phyloP scores from a whole-genome alignment of 2,329 filamentous ascomycete species.

The Hymenotorrendiella dingleyae region DNA sequence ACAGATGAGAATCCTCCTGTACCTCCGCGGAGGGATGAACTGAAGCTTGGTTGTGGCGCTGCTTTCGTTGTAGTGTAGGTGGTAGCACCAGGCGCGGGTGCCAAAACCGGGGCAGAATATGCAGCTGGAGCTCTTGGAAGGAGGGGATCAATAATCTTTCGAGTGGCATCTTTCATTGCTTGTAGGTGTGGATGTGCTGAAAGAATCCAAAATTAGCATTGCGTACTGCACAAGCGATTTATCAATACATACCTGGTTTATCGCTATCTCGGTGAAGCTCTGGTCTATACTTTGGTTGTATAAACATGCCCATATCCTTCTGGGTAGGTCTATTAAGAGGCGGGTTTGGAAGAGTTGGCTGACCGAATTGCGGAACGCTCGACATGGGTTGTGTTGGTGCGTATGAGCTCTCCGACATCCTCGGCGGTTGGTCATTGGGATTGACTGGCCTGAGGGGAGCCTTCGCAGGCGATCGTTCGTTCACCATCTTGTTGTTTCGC shows the following conservation, averaged over 20 bases:
- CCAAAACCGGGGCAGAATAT: constrained; percentile 17
- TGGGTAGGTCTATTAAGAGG: constrained; percentile 20
- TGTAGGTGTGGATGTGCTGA: constrained; percentile 27
- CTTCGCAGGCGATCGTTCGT: constrained; percentile 30
- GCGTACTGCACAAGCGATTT: background rate
- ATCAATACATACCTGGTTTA: constrained; percentile 16
- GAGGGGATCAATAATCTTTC: constrained; percentile 23
- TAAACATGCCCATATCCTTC: constrained; percentile 26
- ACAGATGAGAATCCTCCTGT: constrained; percentile 24
- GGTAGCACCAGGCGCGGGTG: constrained; percentile 17
- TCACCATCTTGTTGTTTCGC: constrained; percentile 26
- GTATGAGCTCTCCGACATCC: constrained; percentile 7
- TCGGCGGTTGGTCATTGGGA: constrained; percentile 20
- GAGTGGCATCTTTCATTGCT: constrained; percentile 23
- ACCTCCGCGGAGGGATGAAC: constrained; percentile 28
- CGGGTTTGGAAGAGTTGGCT: constrained; percentile 28
- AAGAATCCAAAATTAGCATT: constrained; percentile 1
- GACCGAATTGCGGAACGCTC: constrained; percentile 27
- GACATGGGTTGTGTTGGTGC: constrained; percentile 9
- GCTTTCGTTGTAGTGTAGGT: constrained; percentile 28
- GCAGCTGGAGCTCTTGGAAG: constrained; percentile 20
- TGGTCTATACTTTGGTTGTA: constrained; percentile 28
- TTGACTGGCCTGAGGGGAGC: constrained; percentile 19
- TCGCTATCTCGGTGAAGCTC: constrained; percentile 27
- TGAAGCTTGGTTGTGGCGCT: constrained; percentile 22